Evolutionary conservation across 306 rosid genomes (phyloP), one percentile per base, ranked within the genome.

Genomic region (Macrotyloma uniflorum): DNA sequence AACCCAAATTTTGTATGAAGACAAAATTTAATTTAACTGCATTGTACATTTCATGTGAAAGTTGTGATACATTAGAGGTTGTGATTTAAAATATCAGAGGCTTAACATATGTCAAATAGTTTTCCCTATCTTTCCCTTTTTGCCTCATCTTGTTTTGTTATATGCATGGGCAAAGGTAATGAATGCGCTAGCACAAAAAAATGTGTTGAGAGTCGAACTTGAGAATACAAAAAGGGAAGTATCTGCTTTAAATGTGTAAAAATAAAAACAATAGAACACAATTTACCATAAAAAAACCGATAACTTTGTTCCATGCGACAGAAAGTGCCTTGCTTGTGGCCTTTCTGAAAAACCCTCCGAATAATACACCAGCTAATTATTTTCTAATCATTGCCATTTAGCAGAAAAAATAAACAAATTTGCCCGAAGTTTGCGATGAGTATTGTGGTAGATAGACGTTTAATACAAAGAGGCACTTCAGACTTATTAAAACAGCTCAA

Each of bases 21-120:
- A 82, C 90, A 38, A 85, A 80, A 80, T 93, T 93, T 83, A 86
- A 70, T 78, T 86, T 93, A 80, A 93, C 92, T 64, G 97, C 97
- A 32, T 67, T 93, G 54, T 91, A 93, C 81, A 77, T 91, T 84
- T 67, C 85, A 61, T 90, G 98, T 79, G 74, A 76, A 40, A 89
- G 76, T 58, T 93, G 98, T 75, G 85, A 79, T 49, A 86, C 93
- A 80, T 89, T 93, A 55, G 98, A 91, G 85, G 80, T 93, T 57
- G 91, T 93, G 13, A 38, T 32, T 4, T 24, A 66, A 67, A 35
- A 26, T 67, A 18, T 43, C 50, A 32, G 26, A 30, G 62, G 45
- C 53, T 74, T 57, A 23, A 33, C 49, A 23, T 26, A 19, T 19
- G 8, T 35, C 47, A 16, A 32, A 22, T 18, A 28, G 19, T 67